Percentiles rank a stretch among this genome's conserved stretches.
These are phyloP conservation scores for Tetracladium setigerum DNA, from an alignment of 495 filamentous ascomycete genomes.

Conservation along the genomic window DNA sequence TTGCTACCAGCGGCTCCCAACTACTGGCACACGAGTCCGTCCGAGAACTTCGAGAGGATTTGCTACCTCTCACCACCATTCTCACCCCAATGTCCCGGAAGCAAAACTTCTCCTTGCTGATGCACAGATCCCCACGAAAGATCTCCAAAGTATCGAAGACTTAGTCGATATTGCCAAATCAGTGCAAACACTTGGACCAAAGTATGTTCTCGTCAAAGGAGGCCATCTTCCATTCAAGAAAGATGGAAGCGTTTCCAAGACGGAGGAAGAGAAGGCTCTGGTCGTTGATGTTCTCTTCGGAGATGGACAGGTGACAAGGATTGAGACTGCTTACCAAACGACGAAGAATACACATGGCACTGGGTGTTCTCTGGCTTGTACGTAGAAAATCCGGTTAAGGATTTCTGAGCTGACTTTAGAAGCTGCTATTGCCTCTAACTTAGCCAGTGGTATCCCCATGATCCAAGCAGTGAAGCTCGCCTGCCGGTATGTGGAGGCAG, in stretches of 20 bases:
- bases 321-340: conserved; percentile 60
- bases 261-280: conserved; percentile 47
- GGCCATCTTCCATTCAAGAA: conserved; percentile 78
- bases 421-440: conserved; percentile 84
- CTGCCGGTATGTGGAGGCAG: conserved; percentile 75
- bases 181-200: conserved; percentile 60
- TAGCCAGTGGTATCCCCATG: conserved; percentile 55
- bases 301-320: conserved; percentile 40
- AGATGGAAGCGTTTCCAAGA: conserved; percentile 44
- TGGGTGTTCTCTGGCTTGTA: conserved; percentile 87
- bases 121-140: conserved; percentile 36
- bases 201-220: conserved; percentile 82
- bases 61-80: conserved; percentile 73
- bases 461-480: conserved; percentile 58
- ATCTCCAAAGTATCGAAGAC: conserved; percentile 48
- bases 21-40: conserved; percentile 68
- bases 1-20: conserved; percentile 75
- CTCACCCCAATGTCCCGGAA: conserved; percentile 89
- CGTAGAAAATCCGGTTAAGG: conserved; percentile 19
- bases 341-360: conserved; percentile 90
- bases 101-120: conserved; percentile 64
- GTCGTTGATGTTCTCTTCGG: conserved; percentile 73
- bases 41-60: conserved; percentile 47
- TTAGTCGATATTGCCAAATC: conserved; percentile 59
- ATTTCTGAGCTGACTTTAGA: conserved; percentile 3